These are phyloP conservation scores for Casuarina glauca DNA, from an alignment of 306 rosid genomes.

Conservation along the genomic window DNA sequence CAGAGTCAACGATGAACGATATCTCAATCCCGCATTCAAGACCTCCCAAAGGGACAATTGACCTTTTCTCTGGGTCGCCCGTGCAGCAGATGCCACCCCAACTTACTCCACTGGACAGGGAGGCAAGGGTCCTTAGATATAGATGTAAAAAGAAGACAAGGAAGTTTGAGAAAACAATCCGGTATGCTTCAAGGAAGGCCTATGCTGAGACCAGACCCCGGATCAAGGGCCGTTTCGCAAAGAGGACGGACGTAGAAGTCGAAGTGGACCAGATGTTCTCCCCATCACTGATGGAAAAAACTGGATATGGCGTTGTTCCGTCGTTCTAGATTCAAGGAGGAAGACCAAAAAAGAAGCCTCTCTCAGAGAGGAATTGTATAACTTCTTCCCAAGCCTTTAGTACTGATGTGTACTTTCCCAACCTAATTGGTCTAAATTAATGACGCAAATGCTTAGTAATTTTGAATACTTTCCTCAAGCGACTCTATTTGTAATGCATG, in stretches of 20 bases:
- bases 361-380: conserved; percentile 16
- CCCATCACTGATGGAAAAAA: conserved; percentile 53
- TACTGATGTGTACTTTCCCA: conserved; percentile 36
- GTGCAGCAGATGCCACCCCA: conserved; percentile 66
- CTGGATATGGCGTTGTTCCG: conserved; percentile 88
- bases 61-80: conserved; percentile 66
- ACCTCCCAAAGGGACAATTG: conserved; percentile 77
- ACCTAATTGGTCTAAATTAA: conserved; percentile 34
- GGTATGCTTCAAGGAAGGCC: conserved; percentile 97
- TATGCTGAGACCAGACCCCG: conserved; percentile 96
- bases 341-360: conserved; percentile 19
- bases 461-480: conserved; percentile 26
- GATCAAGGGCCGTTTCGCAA: conserved; percentile 90
- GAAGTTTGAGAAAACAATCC: conserved; percentile 87
- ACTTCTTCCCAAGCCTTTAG: conserved; percentile 21
- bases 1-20: conserved; percentile 68
- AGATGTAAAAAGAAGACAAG: conserved; percentile 89
- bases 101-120: conserved; percentile 77
- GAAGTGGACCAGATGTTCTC: conserved; percentile 85
- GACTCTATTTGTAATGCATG: conserved; percentile 47
- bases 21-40: conserved; percentile 60
- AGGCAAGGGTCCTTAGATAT: conserved; percentile 86
- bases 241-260: conserved; percentile 62
- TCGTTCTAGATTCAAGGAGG: conserved; percentile 47
- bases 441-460: conserved; percentile 25